phyloP scores from a whole-genome alignment of 2,329 filamentous ascomycete genomes.

The Parasarocladium wereldwijsianum region DNA sequence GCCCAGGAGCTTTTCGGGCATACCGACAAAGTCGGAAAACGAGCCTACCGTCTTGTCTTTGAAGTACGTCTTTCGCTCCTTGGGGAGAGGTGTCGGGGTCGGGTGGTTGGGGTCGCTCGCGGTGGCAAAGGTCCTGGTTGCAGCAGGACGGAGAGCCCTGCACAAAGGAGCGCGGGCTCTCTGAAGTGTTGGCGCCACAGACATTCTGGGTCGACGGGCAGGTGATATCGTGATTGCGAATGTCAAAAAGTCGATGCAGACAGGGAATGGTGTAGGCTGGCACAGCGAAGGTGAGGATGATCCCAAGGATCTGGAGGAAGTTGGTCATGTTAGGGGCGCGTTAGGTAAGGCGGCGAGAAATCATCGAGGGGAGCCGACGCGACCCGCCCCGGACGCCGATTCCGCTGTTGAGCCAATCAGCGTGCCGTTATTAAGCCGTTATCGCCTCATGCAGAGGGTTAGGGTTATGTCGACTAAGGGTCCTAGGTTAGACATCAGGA shows the following conservation, averaged over 20 bases:
- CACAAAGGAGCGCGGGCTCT: constrained; percentile 27
- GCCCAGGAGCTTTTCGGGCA: constrained; percentile 25
- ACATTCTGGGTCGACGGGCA: constrained; percentile 6
- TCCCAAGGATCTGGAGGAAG: not conserved
- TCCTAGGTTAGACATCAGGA: too few species aligned
- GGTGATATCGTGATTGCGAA: not conserved
- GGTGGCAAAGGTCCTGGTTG: constrained; percentile 29
- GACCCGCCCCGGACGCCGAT: too few species aligned
- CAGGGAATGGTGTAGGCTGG: not conserved
- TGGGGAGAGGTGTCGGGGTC: constrained; percentile 9
- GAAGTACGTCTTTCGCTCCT: constrained; percentile 36
- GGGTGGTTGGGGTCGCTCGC: constrained; percentile 20
- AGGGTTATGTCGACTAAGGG: too few species aligned
- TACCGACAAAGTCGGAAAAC: constrained; percentile 41
- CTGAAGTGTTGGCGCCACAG: constrained; percentile 24
- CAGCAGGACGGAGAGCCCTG: constrained; percentile 21
- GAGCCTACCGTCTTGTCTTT: constrained; percentile 42
- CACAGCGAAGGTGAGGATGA: constrained; percentile 1
- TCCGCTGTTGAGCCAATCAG: too few species aligned
- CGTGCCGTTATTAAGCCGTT: too few species aligned
- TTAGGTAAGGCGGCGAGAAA: constrained; percentile 3
- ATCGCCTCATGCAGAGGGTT: too few species aligned
- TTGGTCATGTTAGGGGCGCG: constrained; percentile 1
- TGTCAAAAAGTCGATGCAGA: not conserved
- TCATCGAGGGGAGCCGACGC: constrained; percentile 4